These are phyloP conservation scores for Metahyphopichia silvanorum DNA, from an alignment of 805 yeast genomes.

Conservation along the genomic window DNA sequence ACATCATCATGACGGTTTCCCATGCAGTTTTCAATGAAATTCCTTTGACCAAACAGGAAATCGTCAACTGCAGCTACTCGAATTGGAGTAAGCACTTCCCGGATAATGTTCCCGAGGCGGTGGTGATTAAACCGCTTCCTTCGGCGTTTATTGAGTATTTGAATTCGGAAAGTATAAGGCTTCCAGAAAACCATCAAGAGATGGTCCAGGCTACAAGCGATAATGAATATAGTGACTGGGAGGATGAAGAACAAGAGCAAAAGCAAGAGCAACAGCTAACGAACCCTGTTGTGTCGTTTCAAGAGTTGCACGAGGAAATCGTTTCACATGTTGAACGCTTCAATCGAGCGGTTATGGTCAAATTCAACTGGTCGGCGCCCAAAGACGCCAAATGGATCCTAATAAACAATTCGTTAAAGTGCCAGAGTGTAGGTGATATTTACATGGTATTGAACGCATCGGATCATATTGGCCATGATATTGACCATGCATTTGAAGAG, in stretches of 20 bases:
- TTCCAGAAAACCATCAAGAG: conserved; percentile 14
- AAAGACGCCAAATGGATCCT: conserved; percentile 92
- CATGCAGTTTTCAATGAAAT: conserved; percentile 28
- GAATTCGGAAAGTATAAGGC: conserved; percentile 19
- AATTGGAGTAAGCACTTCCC: conserved; percentile 28
- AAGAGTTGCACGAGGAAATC: conserved; percentile 57
- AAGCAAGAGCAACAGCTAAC: conserved; percentile 12
- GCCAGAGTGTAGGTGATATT: conserved; percentile 68
- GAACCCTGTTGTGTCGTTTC: conserved; percentile 52
- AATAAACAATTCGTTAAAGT: conserved; percentile 70
- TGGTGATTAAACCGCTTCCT: conserved; percentile 32
- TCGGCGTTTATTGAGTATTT: conserved; percentile 30
- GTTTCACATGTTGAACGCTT: conserved; percentile 41
- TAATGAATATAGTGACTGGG: conserved; percentile 77
- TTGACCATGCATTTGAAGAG: conserved; percentile 58
- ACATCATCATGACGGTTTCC: conserved; percentile 15
- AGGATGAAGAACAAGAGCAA: conserved; percentile 34
- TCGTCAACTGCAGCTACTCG: conserved; percentile 32
- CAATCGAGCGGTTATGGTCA: conserved; percentile 71
- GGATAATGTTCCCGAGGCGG: conserved; percentile 16
- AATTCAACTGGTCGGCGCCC: conserved; percentile 96
- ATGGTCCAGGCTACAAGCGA: conserved; percentile 39
- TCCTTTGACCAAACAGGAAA: conserved; percentile 20
- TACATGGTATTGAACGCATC: conserved; percentile 83
- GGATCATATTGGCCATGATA: conserved; percentile 82